Percentiles rank a stretch among this genome's conserved stretches.
Evolutionary conservation across 1,284 basidiomycete species (phyloP).

Genomic region (Ceratobasidium sp.): DNA sequence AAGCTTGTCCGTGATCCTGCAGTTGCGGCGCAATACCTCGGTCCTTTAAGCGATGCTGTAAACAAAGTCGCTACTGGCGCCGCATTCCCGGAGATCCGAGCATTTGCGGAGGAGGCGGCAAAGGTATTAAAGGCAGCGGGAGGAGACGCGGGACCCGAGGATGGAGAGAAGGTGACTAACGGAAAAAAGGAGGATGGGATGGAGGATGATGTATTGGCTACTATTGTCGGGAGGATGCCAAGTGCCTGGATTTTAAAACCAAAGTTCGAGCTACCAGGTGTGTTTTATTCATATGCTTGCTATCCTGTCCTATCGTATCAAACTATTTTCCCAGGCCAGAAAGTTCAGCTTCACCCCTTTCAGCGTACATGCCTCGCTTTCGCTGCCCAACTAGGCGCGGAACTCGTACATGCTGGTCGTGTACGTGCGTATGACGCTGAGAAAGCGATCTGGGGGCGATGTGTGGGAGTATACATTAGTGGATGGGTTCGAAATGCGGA

Average conservation of each 20-base stretch:
- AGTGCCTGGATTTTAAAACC: conserved; percentile 17
- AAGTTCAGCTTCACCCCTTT: conserved; percentile 57
- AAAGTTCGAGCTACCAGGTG: conserved; percentile 40
- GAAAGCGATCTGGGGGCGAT: conserved; percentile 77
- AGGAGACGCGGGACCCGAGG: conserved; percentile 68
- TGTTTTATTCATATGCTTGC: not conserved
- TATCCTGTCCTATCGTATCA: conserved; percentile 37
- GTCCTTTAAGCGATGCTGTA: conserved; percentile 91
- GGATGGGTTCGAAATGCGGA: conserved; percentile 71
- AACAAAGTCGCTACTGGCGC: conserved; percentile 92
- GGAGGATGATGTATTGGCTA: conserved; percentile 38
- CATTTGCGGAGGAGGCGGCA: conserved; percentile 87
- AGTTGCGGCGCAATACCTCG: conserved; percentile 91
- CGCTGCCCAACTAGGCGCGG: conserved; percentile 80
- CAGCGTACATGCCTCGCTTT: conserved; percentile 67
- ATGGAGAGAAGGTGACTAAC: not conserved
- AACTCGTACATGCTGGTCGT: conserved; percentile 72
- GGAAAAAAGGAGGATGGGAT: conserved; percentile 30
- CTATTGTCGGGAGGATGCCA: conserved; percentile 36
- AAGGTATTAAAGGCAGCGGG: conserved; percentile 84
- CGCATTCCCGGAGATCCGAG: conserved; percentile 97
- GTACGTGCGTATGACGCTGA: conserved; percentile 72
- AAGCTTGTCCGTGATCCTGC: conserved; percentile 96
- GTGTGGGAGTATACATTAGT: conserved; percentile 77
- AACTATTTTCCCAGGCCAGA: conserved; percentile 57